phyloP scores from a whole-genome alignment of 345 rosid genomes.

The Anastatica hierochuntica region DNA sequence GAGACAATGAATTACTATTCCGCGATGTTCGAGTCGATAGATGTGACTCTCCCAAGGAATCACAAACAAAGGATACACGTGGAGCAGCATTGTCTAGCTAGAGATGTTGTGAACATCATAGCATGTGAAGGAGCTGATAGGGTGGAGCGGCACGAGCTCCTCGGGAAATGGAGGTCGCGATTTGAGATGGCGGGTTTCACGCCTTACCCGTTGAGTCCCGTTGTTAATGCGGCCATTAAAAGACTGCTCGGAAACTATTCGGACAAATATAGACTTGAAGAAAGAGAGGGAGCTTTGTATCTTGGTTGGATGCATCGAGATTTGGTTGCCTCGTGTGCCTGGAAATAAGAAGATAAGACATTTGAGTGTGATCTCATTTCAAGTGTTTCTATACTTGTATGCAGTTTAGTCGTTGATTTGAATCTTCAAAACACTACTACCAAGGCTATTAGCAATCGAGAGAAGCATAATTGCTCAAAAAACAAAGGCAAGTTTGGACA shows the following conservation, averaged over 20 bases:
- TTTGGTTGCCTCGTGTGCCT: slow-evolving; percentile 88
- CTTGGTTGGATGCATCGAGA: slow-evolving; percentile 92
- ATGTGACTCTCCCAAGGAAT: slow-evolving; percentile 62
- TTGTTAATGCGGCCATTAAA: slow-evolving; percentile 71
- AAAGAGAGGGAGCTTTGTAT: slow-evolving; percentile 70
- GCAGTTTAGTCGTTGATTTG: no score
- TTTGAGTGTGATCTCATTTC: not conserved
- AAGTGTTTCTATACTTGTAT: slow-evolving; percentile 6
- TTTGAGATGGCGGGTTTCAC: slow-evolving; percentile 81
- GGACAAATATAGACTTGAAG: slow-evolving; percentile 61
- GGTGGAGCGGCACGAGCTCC: slow-evolving; percentile 79
- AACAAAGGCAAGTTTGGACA: no score
- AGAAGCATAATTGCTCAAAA: no score
- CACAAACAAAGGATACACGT: slow-evolving; percentile 78
- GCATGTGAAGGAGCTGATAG: slow-evolving; percentile 91
- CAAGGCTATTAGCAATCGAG: no score
- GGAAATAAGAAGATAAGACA: slow-evolving; percentile 39
- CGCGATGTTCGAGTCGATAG: slow-evolving; percentile 93
- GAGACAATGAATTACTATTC: slow-evolving; percentile 70
- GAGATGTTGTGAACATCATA: slow-evolving; percentile 81
- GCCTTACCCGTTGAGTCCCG: slow-evolving; percentile 66
- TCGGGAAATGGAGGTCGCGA: slow-evolving; percentile 79
- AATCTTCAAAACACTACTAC: no score
- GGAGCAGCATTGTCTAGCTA: slow-evolving; percentile 96
- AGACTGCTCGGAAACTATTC: slow-evolving; percentile 55